Evolutionary conservation across 495 filamentous ascomycete species (phyloP).

Genomic region (Tuber calosporum): DNA sequence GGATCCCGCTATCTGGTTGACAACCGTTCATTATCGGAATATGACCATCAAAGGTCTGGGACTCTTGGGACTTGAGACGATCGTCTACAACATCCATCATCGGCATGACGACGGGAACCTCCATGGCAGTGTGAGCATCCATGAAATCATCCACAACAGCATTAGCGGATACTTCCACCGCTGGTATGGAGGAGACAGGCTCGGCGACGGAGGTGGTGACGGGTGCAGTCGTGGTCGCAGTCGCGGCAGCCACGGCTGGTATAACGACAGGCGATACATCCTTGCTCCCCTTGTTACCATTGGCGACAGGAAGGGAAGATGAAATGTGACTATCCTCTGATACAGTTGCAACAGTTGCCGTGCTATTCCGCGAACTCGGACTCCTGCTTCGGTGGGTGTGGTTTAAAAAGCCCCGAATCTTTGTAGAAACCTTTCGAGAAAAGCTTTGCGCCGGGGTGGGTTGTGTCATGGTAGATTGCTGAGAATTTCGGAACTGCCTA

Average conservation of each 20-base stretch:
- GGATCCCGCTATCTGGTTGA: background rate
- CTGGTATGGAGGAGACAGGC: background rate
- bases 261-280: slow-evolving; percentile 18
- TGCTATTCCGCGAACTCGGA: slow-evolving; percentile 26
- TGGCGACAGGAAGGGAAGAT: slow-evolving; percentile 5
- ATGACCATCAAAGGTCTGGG: slow-evolving; percentile 2
- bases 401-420: slow-evolving; percentile 25
- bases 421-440: slow-evolving; percentile 36
- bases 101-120: slow-evolving; percentile 1
- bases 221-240: background rate
- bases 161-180: background rate
- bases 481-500: slow-evolving; percentile 5
- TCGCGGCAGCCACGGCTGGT: slow-evolving; percentile 6
- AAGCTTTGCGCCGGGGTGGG: slow-evolving; percentile 32
- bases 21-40: slow-evolving; percentile 2
- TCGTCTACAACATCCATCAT: background rate
- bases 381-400: slow-evolving; percentile 30
- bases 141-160: slow-evolving; percentile 2
- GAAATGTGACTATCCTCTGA: slow-evolving; percentile 8
- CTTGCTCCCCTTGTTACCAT: slow-evolving; percentile 17
- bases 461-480: background rate
- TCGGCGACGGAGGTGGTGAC: background rate
- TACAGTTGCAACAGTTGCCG: slow-evolving; percentile 10
- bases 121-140: background rate
- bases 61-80: background rate